A percentile compares a stretch with the other conserved stretches of the same genome.
Evolutionary conservation across 2,329 filamentous ascomycete species (phyloP).

Genomic region (Pyrenochaeta sp.): DNA sequence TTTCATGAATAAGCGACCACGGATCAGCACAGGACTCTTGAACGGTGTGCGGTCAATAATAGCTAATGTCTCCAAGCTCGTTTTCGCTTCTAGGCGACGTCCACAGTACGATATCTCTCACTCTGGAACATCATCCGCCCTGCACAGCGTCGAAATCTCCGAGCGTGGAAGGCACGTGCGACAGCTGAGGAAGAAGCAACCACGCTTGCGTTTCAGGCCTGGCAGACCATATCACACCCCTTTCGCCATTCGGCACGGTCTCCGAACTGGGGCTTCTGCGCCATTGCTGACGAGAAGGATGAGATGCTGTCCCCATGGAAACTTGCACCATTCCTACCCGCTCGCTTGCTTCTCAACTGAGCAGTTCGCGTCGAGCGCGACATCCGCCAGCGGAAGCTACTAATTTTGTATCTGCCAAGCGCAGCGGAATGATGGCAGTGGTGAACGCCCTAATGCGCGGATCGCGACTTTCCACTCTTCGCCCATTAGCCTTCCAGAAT

Average conservation of each 20-base stretch:
- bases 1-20: neutral
- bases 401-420: conserved; percentile 16
- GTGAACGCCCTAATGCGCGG: neutral
- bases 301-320: conserved; percentile 1
- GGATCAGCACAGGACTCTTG: neutral
- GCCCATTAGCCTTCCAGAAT: conserved; percentile 12
- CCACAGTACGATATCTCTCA: conserved; percentile 1
- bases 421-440: conserved; percentile 6
- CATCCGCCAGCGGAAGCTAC: conserved; percentile 6
- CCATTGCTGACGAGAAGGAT: conserved; percentile 4
- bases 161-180: conserved; percentile 25
- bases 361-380: conserved; percentile 3
- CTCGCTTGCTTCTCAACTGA: conserved; percentile 3
- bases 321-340: conserved; percentile 11
- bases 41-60: neutral
- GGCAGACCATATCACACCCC: conserved; percentile 9
- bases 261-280: conserved; percentile 4
- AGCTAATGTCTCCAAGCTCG: conserved; percentile 2
- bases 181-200: conserved; percentile 9
- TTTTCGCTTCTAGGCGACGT: neutral
- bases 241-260: conserved; percentile 6
- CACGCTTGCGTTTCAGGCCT: conserved; percentile 25
- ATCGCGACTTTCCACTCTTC: neutral
- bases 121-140: conserved; percentile 15
- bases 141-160: conserved; percentile 21